Evolutionary conservation across 139 green algal genomes (phyloP).

Genomic region (Chlorella ohadii): DNA sequence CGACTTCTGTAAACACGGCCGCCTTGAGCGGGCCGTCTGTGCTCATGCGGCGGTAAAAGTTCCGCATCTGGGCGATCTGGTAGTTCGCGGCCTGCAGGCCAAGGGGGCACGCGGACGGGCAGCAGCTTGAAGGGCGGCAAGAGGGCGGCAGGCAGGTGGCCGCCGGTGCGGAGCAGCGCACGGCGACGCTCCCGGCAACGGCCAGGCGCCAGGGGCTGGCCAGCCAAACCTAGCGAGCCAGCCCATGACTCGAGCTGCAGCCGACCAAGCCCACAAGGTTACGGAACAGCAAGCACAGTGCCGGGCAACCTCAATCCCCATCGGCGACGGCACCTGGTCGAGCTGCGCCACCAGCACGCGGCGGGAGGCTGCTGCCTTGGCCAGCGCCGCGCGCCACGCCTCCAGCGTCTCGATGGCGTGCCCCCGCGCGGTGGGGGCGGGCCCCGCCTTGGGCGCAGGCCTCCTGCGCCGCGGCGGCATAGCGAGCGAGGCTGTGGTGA

Average conservation of each 20-base stretch:
- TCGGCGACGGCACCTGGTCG: not conserved
- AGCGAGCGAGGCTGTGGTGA: not conserved
- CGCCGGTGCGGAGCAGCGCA: too few relatives aligned
- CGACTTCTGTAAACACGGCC: conserved; percentile 13
- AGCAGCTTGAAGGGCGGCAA: too few relatives aligned
- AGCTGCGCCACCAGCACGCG: conserved; percentile 11
- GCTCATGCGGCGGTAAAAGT: conserved; percentile 17
- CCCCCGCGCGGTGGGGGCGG: not conserved
- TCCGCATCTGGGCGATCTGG: conserved; percentile 17
- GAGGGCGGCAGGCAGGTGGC: not conserved
- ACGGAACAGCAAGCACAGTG: too few relatives aligned
- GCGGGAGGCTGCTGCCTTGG: conserved; percentile 7
- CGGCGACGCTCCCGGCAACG: not conserved
- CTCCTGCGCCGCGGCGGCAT: conserved; percentile 4
- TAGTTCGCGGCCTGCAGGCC: conserved; percentile 6
- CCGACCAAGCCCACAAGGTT: too few relatives aligned
- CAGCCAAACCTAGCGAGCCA: not conserved
- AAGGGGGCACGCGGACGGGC: too few relatives aligned
- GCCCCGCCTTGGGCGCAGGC: not conserved
- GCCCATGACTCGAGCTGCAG: too few relatives aligned
- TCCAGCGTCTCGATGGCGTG: conserved; percentile 13
- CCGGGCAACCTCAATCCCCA: not conserved
- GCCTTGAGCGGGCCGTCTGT: not conserved
- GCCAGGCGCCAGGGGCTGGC: too few relatives aligned
- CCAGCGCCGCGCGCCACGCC: conserved; percentile 2